Evolutionary conservation across 106 monocot species (phyloP).

Genomic region (Acorus gramineus): DNA sequence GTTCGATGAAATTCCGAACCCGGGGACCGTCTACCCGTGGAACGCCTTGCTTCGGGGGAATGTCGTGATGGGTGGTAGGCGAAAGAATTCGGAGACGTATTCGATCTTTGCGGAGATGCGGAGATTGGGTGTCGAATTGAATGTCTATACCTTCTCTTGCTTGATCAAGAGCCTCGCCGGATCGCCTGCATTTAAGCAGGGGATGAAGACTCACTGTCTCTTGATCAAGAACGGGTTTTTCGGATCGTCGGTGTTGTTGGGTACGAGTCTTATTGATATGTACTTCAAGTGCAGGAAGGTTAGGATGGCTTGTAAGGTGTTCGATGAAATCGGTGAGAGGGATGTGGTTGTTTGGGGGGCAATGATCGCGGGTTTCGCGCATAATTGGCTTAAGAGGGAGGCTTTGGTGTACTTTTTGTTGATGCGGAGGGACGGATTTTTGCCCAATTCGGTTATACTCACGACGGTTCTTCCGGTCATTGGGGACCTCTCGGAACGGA

Average conservation of each 20-base stretch:
- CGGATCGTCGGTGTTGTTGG: slow-evolving; percentile 21
- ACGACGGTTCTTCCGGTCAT: slow-evolving; percentile 52
- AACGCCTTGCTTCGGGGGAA: slow-evolving; percentile 62
- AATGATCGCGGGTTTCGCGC: slow-evolving; percentile 70
- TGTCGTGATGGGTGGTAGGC: slow-evolving; percentile 19
- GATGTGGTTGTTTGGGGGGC: slow-evolving; percentile 78
- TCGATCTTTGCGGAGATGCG: slow-evolving; percentile 50
- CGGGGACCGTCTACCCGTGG: slow-evolving; percentile 40
- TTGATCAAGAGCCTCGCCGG: slow-evolving; percentile 75
- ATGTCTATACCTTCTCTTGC: slow-evolving; percentile 72
- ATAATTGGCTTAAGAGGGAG: slow-evolving; percentile 56
- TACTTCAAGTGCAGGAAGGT: slow-evolving; percentile 75
- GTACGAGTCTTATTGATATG: slow-evolving; percentile 68
- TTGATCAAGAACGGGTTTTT: slow-evolving; percentile 55
- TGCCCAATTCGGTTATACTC: slow-evolving; percentile 66
- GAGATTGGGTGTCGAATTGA: slow-evolving; percentile 35
- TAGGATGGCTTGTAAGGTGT: slow-evolving; percentile 59
- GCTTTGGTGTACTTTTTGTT: slow-evolving; percentile 60
- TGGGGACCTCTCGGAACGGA: slow-evolving; percentile 38
- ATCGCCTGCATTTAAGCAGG: slow-evolving; percentile 38
- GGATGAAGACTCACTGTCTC: slow-evolving; percentile 52
- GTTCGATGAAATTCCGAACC: slow-evolving; percentile 13
- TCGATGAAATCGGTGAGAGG: slow-evolving; percentile 66
- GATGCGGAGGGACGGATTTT: slow-evolving; percentile 49
- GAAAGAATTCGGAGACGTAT: slow-evolving; percentile 28